These are phyloP conservation scores for Pestalotiopsis sp. DNA, from an alignment of 2,329 filamentous ascomycete species.

Conservation along the genomic window DNA sequence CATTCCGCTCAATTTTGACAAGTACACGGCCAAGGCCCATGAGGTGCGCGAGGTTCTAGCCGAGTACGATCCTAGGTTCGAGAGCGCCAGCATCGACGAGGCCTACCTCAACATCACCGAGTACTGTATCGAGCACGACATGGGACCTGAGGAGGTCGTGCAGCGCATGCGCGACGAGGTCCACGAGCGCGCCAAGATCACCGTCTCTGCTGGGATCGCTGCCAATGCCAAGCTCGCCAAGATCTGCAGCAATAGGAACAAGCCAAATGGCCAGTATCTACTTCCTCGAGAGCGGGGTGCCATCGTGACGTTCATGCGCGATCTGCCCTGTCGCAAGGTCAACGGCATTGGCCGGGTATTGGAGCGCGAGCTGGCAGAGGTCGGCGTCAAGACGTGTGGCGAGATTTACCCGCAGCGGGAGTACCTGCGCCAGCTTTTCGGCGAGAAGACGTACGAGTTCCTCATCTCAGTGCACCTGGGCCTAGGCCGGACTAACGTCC, in stretches of 20 bases:
- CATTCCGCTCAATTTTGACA: constrained; percentile 83
- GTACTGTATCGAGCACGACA: constrained; percentile 73
- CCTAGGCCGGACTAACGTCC: constrained; percentile 80
- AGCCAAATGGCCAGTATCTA: constrained; percentile 89
- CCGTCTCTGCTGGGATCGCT: constrained; percentile 91
- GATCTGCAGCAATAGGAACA: constrained; percentile 94
- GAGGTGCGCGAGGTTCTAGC: constrained; percentile 83
- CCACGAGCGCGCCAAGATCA: constrained; percentile 76
- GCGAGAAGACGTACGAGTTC: constrained; percentile 89
- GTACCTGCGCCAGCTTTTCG: constrained; percentile 77
- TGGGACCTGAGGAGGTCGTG: constrained; percentile 74
- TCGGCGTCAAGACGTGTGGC: constrained; percentile 86
- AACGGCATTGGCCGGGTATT: constrained; percentile 95
- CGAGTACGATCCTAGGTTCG: constrained; percentile 88
- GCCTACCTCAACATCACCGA: constrained; percentile 94
- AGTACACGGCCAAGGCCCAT: constrained; percentile 87
- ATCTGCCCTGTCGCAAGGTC: constrained; percentile 84
- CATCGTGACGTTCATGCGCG: constrained; percentile 85
- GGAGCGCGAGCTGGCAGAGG: constrained; percentile 85
- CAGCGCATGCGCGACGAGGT: constrained; percentile 79
- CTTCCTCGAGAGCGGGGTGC: constrained; percentile 71
- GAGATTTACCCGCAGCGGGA: constrained; percentile 81
- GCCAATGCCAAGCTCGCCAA: constrained; percentile 93
- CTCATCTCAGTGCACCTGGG: constrained; percentile 84
- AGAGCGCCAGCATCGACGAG: constrained; percentile 94